Evolutionary conservation across 2,329 filamentous ascomycete genomes (phyloP), one percentile per base, ranked within the genome.

Genomic region (Neofusicoccum umdonicola): DNA sequence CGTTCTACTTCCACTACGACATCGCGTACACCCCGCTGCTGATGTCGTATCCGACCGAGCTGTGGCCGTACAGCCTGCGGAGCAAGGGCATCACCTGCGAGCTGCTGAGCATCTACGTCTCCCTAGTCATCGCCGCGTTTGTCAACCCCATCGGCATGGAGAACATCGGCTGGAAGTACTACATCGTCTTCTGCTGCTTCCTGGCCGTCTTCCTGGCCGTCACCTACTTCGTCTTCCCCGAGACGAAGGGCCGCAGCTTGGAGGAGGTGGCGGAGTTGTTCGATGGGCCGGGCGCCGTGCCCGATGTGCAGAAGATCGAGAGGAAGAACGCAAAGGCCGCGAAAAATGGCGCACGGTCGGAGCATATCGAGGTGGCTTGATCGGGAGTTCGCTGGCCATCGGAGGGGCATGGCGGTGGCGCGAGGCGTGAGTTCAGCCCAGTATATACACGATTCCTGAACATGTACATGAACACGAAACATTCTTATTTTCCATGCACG

Each of bases 41-140:
- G 1, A 75, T 81, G 51, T 77, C 75, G 15, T 83, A 82, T 69
- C 73, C 74, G 13, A 77, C 79, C 57, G 81, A 83, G 69, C 81
- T 84, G 66, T 70, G 81, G 37, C 78, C 79, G 4, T 81, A 80
- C 71, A 73, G 76, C 65, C 81, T 85, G 64, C 77, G 78, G 64
- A 78, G 83, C 34, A 78, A 70, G 72, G 77, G 78, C 60, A 69
- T 80, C 27, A 65, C 54, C 35, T 65, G 63, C 54, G 63, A 61
- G 37, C 27, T 65, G 27, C 37, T 65, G 37, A 37, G 54, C 63
- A 48, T 61, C n/a, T 65, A 65, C 37, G 17, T 34, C 8, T 66
- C 52, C 27, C 37, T 65, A 35, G 47, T 65, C 42, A 62, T 65
- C 31, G 63, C 39, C 15, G 64, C 66, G 13, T 67, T 67, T 13